These are phyloP conservation scores for Magnaporthiopsis rhizophila DNA, from an alignment of 2,329 filamentous ascomycete genomes.

Conservation along the genomic window DNA sequence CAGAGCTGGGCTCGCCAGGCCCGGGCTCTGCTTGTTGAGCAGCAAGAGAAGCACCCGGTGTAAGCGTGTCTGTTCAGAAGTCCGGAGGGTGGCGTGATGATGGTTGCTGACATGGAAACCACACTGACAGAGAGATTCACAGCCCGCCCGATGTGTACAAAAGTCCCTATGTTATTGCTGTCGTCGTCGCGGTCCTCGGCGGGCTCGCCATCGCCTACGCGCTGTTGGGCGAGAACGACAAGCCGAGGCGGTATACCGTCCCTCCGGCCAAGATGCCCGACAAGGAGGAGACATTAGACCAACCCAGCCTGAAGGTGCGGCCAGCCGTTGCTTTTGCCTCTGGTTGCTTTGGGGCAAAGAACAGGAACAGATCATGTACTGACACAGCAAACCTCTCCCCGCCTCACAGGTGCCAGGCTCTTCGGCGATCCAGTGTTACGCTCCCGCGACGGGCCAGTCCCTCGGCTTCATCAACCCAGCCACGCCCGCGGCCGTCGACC, in stretches of 20 bases:
- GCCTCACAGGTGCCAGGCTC: conserved; percentile 47
- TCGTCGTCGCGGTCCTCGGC: conserved; percentile 2
- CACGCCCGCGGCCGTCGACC: conserved; percentile 70
- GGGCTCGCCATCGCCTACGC: neutral
- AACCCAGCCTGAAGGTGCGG: conserved; percentile 51
- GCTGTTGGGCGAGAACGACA: conserved; percentile 17
- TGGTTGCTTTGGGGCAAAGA: neutral
- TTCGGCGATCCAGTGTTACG: conserved; percentile 72
- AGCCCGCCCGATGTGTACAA: neutral
- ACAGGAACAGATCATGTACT: too few relatives aligned
- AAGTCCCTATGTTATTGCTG: conserved; percentile 1
- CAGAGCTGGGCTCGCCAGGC: conserved; percentile 6
- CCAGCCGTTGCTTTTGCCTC: too few relatives aligned
- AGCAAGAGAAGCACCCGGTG: neutral
- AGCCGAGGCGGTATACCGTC: conserved; percentile 50
- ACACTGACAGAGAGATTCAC: neutral
- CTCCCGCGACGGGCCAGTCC: conserved; percentile 79
- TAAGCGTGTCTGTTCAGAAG: neutral
- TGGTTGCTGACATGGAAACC: neutral
- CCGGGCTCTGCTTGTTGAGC: conserved; percentile 4
- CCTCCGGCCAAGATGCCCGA: conserved; percentile 53
- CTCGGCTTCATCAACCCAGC: conserved; percentile 73
- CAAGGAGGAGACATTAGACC: conserved; percentile 50
- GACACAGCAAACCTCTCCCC: conserved; percentile 2
- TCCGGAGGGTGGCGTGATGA: neutral